These are phyloP conservation scores for Hypholoma sublateritium DNA, from an alignment of 768 basidiomycete species.

Conservation along the genomic window DNA sequence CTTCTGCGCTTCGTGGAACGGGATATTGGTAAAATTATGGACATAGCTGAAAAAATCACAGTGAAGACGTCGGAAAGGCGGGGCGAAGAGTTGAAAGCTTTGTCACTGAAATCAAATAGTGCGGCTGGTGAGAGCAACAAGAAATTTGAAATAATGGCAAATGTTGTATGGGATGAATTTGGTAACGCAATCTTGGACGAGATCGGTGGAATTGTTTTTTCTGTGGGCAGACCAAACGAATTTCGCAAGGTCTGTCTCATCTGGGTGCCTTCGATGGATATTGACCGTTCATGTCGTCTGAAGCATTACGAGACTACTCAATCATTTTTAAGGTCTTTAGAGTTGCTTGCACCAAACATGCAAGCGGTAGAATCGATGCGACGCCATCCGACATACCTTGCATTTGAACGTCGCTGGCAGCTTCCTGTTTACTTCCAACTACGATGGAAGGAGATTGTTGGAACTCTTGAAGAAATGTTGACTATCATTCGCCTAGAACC, in stretches of 20 bases:
- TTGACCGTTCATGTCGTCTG: neutral
- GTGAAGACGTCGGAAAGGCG: constrained; percentile 36
- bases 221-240: constrained; percentile 89
- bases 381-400: constrained; percentile 60
- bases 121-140: constrained; percentile 16
- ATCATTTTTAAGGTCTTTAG: constrained; percentile 79
- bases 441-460: constrained; percentile 92
- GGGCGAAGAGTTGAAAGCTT: constrained; percentile 10
- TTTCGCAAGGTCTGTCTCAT: constrained; percentile 70
- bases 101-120: neutral
- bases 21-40: constrained; percentile 74
- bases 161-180: constrained; percentile 88
- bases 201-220: constrained; percentile 79
- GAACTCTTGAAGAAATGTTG: constrained; percentile 70
- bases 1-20: constrained; percentile 79
- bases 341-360: constrained; percentile 77
- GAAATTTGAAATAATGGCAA: constrained; percentile 82
- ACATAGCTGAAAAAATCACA: constrained; percentile 68
- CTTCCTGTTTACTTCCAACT: constrained; percentile 96
- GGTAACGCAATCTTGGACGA: constrained; percentile 81
- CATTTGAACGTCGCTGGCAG: constrained; percentile 91
- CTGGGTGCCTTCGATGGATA: neutral
- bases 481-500: constrained; percentile 40
- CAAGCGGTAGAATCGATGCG: constrained; percentile 73
- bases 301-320: constrained; percentile 82